Evolutionary conservation across 208 protist genomes (phyloP).

Genomic region (Trypanosoma conorhini): DNA sequence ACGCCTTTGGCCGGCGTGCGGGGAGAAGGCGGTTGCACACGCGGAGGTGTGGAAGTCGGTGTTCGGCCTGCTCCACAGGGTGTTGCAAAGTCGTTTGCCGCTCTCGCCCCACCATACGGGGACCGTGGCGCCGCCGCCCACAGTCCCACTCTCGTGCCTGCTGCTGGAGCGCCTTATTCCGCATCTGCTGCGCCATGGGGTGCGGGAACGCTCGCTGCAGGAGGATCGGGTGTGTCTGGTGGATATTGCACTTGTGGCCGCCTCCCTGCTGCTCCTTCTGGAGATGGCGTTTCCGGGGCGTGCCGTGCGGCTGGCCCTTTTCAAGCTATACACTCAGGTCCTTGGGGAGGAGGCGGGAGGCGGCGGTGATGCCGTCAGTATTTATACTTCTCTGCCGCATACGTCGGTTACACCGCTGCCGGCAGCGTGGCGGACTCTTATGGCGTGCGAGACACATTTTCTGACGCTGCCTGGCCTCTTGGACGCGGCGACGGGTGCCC

Average conservation of each 20-base stretch:
- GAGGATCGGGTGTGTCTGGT: neutral
- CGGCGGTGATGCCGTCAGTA: neutral
- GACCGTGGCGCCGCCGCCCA: too few species aligned
- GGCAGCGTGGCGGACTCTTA: conserved; percentile 9
- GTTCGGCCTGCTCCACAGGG: neutral
- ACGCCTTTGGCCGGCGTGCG: neutral
- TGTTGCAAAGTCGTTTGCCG: conserved; percentile 3
- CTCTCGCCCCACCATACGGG: too few species aligned
- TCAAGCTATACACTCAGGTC: conserved; percentile 2
- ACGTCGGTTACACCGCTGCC: neutral
- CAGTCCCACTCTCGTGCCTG: conserved; percentile 4
- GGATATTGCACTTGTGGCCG: conserved; percentile 12
- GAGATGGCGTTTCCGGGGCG: conserved; percentile 9
- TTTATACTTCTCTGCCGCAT: neutral
- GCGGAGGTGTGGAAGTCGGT: conserved; percentile 21
- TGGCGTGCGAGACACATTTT: conserved; percentile 3
- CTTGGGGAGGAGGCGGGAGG: neutral
- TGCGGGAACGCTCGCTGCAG: neutral
- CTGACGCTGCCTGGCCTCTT: conserved; percentile 17
- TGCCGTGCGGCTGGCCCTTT: conserved; percentile 7
- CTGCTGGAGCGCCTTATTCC: conserved; percentile 2
- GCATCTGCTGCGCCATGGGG: conserved; percentile 11
- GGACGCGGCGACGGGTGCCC: too few species aligned
- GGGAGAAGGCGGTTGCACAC: neutral
- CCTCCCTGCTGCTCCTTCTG: conserved; percentile 17